Evolutionary conservation across 768 basidiomycete genomes (phyloP), one percentile per base, ranked within the genome.

Genomic region (Coprinopsis sp.): DNA sequence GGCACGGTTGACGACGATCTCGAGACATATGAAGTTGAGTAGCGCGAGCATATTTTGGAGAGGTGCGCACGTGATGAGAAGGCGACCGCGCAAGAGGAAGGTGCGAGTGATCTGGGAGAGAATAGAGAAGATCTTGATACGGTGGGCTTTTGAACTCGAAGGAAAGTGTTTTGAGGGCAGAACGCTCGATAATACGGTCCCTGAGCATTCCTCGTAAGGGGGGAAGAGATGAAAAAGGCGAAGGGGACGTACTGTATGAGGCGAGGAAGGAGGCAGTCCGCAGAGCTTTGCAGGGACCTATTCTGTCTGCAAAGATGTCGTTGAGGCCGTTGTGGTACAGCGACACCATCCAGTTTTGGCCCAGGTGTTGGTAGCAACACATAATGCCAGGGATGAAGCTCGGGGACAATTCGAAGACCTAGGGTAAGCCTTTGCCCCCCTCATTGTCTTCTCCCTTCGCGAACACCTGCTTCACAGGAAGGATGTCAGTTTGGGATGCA

Each of bases 91-190:
- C 33, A 87, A 89, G 57, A 80, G 78, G 67, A 97, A 98, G 2
- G 87, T 72, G 39, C 95, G 81, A 38, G 97, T 91, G 58, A 99
- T 97, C 67, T 96, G 91, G 13, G 85, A 84, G 13, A 99, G 78
- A 57, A 98, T 86, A 11, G 91, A 95, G 63, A 97, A 92, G 62
- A 97, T 98, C 73, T 98, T 98, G 77, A 99, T 99, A 19, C 96
- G 87, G 60, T 99, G 95, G 1, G 95, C 95, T 68, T 99, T 95
- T 97, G 67, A 97, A 98, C 65, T 95, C 91, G 71, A 97, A 98
- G 0, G 86, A 87, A 64, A 97, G 91, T 64, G 95, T 95, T 67
- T 91, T 91, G 51, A 98, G 73, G 0, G 86, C 78, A n/a, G 81
- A 74, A 66, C 92, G 92, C 63, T 99, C 96, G 54, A 95, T 91